Conservation (phyloP, 2,329 filamentous ascomycete genomes). For the Hypomyces rosellus region DNA sequence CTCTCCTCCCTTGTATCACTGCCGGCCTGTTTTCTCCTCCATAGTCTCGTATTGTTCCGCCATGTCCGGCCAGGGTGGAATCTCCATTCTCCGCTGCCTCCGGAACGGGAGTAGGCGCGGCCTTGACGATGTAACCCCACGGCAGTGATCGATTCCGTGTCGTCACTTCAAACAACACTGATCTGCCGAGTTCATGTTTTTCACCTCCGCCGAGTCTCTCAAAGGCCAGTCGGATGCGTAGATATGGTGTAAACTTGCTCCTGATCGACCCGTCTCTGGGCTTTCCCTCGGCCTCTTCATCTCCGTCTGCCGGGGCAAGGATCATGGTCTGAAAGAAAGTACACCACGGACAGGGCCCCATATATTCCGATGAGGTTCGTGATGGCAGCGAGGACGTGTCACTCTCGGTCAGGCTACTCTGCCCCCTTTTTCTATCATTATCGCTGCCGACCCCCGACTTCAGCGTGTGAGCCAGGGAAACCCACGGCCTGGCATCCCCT, state of each 20-base stretch:
- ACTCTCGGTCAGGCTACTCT: neutral
- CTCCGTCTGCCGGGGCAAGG: conserved; percentile 20
- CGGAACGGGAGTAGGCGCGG: conserved; percentile 12
- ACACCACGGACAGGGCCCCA: conserved; percentile 29
- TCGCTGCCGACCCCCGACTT: neutral
- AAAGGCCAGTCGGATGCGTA: conserved; percentile 33
- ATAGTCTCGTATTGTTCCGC: neutral
- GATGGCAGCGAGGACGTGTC: conserved; percentile 1
- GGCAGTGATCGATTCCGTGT: conserved; percentile 30
- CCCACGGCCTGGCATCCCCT: conserved; percentile 30
- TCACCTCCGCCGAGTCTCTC: conserved; percentile 31
- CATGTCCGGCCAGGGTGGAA: neutral
- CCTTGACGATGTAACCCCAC: conserved; percentile 31
- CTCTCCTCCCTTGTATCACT: conserved; percentile 25
- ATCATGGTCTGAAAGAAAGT: conserved; percentile 32
- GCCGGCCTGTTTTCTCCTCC: conserved; percentile 1
- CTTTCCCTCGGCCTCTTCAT: conserved; percentile 7
- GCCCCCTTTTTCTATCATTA: neutral
- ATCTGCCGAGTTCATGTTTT: conserved; percentile 30
- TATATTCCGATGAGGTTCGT: neutral
- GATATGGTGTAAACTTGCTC: conserved; percentile 31
- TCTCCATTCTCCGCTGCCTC: neutral
- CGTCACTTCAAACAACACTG: conserved; percentile 31
- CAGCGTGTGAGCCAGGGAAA: conserved; percentile 26
- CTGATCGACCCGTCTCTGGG: conserved; percentile 4